These are phyloP conservation scores for Gyrodon lividus DNA, from an alignment of 768 basidiomycete species.

Conservation along the genomic window DNA sequence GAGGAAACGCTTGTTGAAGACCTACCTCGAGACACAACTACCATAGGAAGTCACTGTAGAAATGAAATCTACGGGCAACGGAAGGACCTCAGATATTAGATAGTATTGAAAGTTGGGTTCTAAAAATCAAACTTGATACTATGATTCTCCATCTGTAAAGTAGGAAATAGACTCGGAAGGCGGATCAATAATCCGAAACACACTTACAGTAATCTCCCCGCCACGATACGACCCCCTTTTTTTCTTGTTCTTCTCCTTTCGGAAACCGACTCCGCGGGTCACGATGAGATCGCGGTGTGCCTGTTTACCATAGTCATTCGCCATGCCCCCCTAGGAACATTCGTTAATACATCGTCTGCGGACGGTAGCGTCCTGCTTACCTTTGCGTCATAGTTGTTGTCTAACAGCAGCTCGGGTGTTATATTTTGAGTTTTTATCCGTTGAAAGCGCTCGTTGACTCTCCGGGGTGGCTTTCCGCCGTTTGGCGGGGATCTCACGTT, in stretches of 20 bases:
- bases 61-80: neutral
- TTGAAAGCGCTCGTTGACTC: slow-evolving; percentile 69
- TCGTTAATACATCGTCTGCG: neutral
- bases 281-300: slow-evolving; percentile 88
- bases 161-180: slow-evolving; percentile 1
- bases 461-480: slow-evolving; percentile 30
- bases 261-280: slow-evolving; percentile 91
- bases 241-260: slow-evolving; percentile 99
- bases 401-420: slow-evolving; percentile 35
- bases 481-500: neutral
- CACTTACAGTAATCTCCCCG: slow-evolving; percentile 87
- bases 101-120: neutral
- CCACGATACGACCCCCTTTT: slow-evolving; percentile 93
- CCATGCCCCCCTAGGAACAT: slow-evolving; percentile 51
- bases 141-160: slow-evolving; percentile 67
- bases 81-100: neutral
- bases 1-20: too few species aligned
- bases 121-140: slow-evolving; percentile 81
- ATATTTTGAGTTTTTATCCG: slow-evolving; percentile 71
- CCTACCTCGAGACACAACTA: too few species aligned
- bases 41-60: neutral
- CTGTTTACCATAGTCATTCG: slow-evolving; percentile 83
- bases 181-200: neutral
- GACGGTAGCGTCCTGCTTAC: slow-evolving; percentile 39
- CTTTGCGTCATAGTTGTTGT: slow-evolving; percentile 82